These are phyloP conservation scores for Trametopsis cervina DNA, from an alignment of 768 basidiomycete species.

Conservation along the genomic window DNA sequence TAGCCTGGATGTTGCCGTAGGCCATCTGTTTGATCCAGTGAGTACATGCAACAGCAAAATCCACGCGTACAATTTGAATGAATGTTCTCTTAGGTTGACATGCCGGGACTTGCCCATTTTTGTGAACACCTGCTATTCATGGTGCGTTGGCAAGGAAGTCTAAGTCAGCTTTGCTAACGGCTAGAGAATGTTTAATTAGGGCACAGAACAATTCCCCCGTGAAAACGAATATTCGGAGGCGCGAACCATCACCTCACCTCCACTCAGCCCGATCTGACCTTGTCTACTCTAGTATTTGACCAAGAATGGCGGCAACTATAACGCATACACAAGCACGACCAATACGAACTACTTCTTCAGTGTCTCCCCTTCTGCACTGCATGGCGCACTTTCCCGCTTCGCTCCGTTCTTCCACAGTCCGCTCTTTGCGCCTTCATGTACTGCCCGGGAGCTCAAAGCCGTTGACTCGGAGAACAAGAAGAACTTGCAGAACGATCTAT, in stretches of 20 bases:
- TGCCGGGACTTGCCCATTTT: conserved; percentile 91
- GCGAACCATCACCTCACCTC: conserved; percentile 7
- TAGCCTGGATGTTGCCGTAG: conserved; percentile 89
- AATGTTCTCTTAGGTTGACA: conserved; percentile 52
- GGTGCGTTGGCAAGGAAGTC: too few relatives aligned
- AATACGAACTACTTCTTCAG: conserved; percentile 89
- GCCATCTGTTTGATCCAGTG: conserved; percentile 90
- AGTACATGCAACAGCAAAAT: conserved; percentile 23
- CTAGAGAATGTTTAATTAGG: too few relatives aligned
- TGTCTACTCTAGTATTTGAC: conserved; percentile 49
- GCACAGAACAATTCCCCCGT: conserved; percentile 74
- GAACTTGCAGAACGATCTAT: conserved; percentile 84
- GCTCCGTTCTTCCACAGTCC: conserved; percentile 91
- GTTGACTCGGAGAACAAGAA: conserved; percentile 98
- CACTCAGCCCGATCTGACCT: conserved; percentile 9
- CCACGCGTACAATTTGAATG: neutral
- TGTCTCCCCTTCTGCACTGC: conserved; percentile 55
- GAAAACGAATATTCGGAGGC: conserved; percentile 96
- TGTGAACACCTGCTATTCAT: conserved; percentile 97
- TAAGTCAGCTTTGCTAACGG: too few relatives aligned
- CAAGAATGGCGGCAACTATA: conserved; percentile 81
- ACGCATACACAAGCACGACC: conserved; percentile 88
- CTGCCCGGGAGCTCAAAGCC: conserved; percentile 85
- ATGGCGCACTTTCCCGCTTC: conserved; percentile 70
- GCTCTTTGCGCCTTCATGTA: conserved; percentile 79